phyloP scores from a whole-genome alignment of 1,284 basidiomycete species.

The Coniophora puteana region DNA sequence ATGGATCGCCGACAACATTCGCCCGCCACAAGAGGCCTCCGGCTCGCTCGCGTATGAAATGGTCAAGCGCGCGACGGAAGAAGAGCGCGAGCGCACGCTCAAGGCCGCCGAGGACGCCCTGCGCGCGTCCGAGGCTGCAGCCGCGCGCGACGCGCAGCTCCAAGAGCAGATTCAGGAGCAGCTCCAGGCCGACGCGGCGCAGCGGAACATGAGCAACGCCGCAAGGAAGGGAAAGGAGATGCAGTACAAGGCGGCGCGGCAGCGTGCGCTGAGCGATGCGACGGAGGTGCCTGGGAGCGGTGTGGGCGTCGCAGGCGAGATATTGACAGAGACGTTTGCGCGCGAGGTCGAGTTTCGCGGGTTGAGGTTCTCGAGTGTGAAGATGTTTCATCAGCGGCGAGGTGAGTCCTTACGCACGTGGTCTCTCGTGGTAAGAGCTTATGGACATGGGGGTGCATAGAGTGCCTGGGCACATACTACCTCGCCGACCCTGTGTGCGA shows the following conservation, averaged over 20 bases:
- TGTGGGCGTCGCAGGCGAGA: too few relatives aligned
- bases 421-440: neutral
- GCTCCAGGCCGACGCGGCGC: conserved; percentile 56
- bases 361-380: conserved; percentile 58
- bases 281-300: conserved; percentile 53
- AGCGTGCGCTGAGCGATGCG: conserved; percentile 62
- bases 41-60: conserved; percentile 74
- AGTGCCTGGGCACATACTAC: conserved; percentile 60
- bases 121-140: conserved; percentile 43
- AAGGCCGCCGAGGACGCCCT: conserved; percentile 47
- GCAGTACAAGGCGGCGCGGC: conserved; percentile 47
- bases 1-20: conserved; percentile 59
- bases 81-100: conserved; percentile 44
- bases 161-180: conserved; percentile 59
- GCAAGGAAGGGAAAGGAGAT: too few relatives aligned
- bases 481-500: conserved; percentile 71
- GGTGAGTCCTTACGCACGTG: conserved; percentile 47
- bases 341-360: conserved; percentile 54
- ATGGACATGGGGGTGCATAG: conserved; percentile 30
- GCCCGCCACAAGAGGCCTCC: conserved; percentile 52
- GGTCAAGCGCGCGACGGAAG: conserved; percentile 63
- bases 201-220: conserved; percentile 48
- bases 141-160: conserved; percentile 40
- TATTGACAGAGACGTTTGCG: conserved; percentile 58
- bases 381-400: conserved; percentile 62